Evolutionary conservation across 306 rosid genomes (phyloP), one percentile per base, ranked within the genome.

Genomic region (Nissolia schottii): DNA sequence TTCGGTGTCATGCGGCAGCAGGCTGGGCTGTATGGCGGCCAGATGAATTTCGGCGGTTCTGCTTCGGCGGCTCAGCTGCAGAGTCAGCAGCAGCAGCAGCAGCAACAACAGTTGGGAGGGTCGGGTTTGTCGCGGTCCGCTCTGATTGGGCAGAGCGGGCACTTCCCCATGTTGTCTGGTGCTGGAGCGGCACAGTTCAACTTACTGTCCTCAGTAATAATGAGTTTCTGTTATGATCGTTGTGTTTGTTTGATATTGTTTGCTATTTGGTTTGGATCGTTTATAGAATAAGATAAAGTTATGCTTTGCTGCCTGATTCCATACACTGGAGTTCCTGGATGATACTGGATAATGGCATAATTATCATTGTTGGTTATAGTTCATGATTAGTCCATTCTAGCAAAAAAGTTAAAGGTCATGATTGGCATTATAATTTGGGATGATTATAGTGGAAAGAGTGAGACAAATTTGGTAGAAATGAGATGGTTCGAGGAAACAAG

Each of bases 1-100:
- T 79, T 80, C 28, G 83, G 90, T 0, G 62, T 82, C 14, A 74
- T 88, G 76, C 78, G 99, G 77, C 96, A 89, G 79, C 96, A 86
- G 60, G 38, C 82, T 0, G 87, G 81, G 7, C 74, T 86, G 24
- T 91, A 89, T 37, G 86, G 85, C 43, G 84, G 85, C 24, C 94
- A 86, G 82, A 81, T 94, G 89, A 91, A 51, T 77, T 94, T 94
- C 62, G 96, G 96, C 54, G 96, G 84, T 41, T 67, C 93, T 11
- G 86, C 67, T 8, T 64, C 71, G 6, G 73, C 79, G 40, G 65
- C 19, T 70, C 96, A 85, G 82, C 87, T 80, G 69, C 95, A 83
- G 75, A 54, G 63, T 32, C 86, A 70, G 57, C 93, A 81, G 70
- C 93, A 83, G 66, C 80, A 58, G 69, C 89, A 81, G 60, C 82